Evolutionary conservation across 345 rosid species (phyloP).

Genomic region (Lepidium aucheri): DNA sequence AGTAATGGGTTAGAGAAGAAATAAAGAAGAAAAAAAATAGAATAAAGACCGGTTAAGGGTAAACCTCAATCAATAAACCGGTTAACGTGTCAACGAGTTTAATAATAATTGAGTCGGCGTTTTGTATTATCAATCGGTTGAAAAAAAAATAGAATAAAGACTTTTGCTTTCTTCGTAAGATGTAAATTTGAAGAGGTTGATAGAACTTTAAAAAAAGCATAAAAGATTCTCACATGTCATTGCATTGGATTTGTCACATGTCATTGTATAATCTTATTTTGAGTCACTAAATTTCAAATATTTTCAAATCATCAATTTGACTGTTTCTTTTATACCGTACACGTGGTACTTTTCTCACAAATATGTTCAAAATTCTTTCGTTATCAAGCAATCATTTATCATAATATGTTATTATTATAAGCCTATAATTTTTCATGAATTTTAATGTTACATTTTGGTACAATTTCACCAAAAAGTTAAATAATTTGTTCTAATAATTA

Average conservation of each 20-base stretch:
- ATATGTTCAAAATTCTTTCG: neutral
- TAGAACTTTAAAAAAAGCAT: too few relatives aligned
- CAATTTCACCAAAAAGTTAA: neutral
- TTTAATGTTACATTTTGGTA: neutral
- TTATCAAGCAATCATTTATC: constrained; percentile 4
- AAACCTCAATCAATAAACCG: too few relatives aligned
- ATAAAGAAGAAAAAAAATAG: too few relatives aligned
- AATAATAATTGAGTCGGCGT: neutral
- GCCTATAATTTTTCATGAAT: neutral
- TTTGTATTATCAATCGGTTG: neutral
- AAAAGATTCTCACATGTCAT: too few relatives aligned
- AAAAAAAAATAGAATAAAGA: neutral
- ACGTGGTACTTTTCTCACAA: constrained; percentile 6
- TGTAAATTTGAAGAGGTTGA: too few relatives aligned
- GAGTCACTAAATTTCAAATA: neutral
- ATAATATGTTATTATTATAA: neutral
- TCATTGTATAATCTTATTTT: neutral
- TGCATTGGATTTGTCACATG: neutral
- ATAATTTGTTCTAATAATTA: too few relatives aligned
- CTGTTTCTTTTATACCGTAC: constrained; percentile 7
- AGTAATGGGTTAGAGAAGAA: too few relatives aligned
- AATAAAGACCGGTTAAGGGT: too few relatives aligned
- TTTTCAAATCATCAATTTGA: neutral
- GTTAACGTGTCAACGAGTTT: too few relatives aligned
- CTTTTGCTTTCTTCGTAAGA: too few relatives aligned